These are phyloP conservation scores for Prosopis cineraria DNA, from an alignment of 306 rosid genomes.

Conservation along the genomic window DNA sequence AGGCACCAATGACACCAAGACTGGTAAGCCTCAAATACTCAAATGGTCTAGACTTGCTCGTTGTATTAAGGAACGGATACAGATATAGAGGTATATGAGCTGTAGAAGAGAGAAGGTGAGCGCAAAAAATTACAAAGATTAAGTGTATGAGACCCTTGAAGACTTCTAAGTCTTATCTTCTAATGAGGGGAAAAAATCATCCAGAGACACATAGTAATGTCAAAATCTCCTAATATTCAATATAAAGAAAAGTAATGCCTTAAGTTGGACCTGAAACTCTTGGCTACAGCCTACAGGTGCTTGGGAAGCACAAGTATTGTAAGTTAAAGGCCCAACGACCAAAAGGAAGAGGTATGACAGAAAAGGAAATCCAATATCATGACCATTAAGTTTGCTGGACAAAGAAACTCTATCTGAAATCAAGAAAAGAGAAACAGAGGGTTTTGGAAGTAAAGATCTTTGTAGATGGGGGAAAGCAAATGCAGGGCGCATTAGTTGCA, in stretches of 20 bases:
- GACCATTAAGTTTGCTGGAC: slow-evolving; percentile 1
- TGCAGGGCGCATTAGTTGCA: slow-evolving; percentile 2
- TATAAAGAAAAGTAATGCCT: background rate
- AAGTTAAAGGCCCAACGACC: slow-evolving; percentile 13
- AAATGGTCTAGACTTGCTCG: slow-evolving; percentile 93
- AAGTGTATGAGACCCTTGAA: slow-evolving; percentile 1
- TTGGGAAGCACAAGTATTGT: background rate
- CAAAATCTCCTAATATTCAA: slow-evolving; percentile 3
- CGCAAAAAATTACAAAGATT: background rate
- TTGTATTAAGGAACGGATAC: slow-evolving; percentile 91
- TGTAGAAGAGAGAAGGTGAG: slow-evolving; percentile 47
- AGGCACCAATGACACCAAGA: slow-evolving; percentile 96
- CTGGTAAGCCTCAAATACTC: slow-evolving; percentile 98
- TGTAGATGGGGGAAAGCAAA: slow-evolving; percentile 12
- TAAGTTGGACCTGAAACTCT: background rate
- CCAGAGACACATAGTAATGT: background rate
- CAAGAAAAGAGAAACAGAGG: background rate
- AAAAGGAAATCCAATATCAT: slow-evolving; percentile 8
- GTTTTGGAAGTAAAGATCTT: background rate
- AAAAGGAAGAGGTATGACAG: slow-evolving; percentile 6
- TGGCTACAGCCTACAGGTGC: background rate
- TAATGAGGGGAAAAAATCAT: slow-evolving; percentile 23
- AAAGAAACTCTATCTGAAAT: slow-evolving; percentile 15
- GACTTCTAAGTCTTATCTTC: background rate
- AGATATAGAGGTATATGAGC: slow-evolving; percentile 95